These are phyloP conservation scores for Breviolum minutum DNA, from an alignment of 73 alveolate genomes.

Conservation along the genomic window DNA sequence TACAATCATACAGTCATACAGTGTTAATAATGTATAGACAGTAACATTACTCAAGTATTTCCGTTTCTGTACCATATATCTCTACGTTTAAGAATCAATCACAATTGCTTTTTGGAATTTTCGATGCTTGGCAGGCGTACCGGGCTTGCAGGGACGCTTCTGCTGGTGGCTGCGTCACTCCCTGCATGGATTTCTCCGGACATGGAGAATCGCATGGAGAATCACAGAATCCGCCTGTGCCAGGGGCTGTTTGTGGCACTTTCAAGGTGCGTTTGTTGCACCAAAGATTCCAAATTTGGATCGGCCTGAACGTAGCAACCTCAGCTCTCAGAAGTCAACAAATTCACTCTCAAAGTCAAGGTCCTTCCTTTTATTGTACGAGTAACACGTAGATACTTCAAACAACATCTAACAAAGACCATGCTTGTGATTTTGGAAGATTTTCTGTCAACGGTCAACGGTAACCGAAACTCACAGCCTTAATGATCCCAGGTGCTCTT, in stretches of 20 bases:
- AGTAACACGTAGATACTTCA: background rate
- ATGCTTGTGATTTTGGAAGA: too few relatives aligned
- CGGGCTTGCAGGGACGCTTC: slow-evolving; percentile 55
- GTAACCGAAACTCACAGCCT: too few relatives aligned
- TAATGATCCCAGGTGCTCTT: background rate
- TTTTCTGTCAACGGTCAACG: background rate
- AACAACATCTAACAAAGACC: background rate
- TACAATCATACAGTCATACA: too few relatives aligned
- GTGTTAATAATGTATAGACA: too few relatives aligned
- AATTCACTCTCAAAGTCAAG: background rate
- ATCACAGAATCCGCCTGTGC: background rate
- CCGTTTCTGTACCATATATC: too few relatives aligned
- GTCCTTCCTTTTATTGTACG: background rate
- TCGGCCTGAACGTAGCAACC: background rate
- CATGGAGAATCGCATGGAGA: background rate
- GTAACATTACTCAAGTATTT: too few relatives aligned
- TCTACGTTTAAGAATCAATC: too few relatives aligned
- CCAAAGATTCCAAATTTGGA: slow-evolving; percentile 37
- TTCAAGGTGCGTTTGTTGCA: slow-evolving; percentile 51
- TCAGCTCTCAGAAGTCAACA: background rate
- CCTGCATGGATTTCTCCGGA: background rate
- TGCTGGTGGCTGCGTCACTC: slow-evolving; percentile 26
- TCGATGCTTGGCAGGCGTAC: slow-evolving; percentile 23
- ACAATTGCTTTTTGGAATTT: too few relatives aligned
- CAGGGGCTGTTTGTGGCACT: slow-evolving; percentile 47